Evolutionary conservation across 306 rosid species (phyloP).

Genomic region (Mimosa pudica): DNA sequence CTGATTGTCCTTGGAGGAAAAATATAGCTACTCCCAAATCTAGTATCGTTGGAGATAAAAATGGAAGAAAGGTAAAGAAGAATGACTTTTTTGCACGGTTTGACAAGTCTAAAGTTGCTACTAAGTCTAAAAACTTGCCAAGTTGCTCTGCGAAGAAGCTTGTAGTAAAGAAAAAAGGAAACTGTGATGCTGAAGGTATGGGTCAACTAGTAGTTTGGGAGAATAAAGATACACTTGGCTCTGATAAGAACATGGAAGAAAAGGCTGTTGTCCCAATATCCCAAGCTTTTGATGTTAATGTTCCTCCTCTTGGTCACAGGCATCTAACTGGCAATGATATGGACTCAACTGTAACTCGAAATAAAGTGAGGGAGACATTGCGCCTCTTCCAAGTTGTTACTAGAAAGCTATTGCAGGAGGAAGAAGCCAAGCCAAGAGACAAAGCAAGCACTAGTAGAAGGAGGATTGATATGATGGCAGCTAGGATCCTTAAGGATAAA

Average conservation of each 20-base stretch:
- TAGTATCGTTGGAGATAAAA: slow-evolving; percentile 35
- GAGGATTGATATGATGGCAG: slow-evolving; percentile 69
- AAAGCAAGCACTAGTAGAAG: slow-evolving; percentile 41
- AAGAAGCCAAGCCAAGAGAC: slow-evolving; percentile 57
- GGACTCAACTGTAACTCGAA: slow-evolving; percentile 52
- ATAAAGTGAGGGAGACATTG: slow-evolving; percentile 72
- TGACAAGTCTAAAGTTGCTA: slow-evolving; percentile 41
- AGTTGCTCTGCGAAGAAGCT: slow-evolving; percentile 38
- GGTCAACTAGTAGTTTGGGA: slow-evolving; percentile 50
- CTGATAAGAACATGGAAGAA: slow-evolving; percentile 29
- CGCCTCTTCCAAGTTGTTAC: slow-evolving; percentile 71
- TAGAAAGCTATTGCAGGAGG: slow-evolving; percentile 80
- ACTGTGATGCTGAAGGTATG: slow-evolving; percentile 34
- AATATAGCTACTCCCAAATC: slow-evolving; percentile 40
- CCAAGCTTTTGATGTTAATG: slow-evolving; percentile 36
- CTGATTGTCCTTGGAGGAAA: slow-evolving; percentile 63
- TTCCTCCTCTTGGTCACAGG: slow-evolving; percentile 53
- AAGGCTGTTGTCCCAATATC: slow-evolving; percentile 30
- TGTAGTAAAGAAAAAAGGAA: slow-evolving; percentile 42
- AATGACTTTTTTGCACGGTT: slow-evolving; percentile 21
- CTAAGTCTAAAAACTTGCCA: slow-evolving; percentile 42
- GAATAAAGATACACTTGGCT: slow-evolving; percentile 34
- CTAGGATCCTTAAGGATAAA: slow-evolving; percentile 59
- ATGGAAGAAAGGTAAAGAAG: slow-evolving; percentile 52
- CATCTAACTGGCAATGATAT: slow-evolving; percentile 38